Evolutionary conservation across 2,329 filamentous ascomycete genomes (phyloP), one percentile per base, ranked within the genome.

Genomic region (Fusarium sp.): DNA sequence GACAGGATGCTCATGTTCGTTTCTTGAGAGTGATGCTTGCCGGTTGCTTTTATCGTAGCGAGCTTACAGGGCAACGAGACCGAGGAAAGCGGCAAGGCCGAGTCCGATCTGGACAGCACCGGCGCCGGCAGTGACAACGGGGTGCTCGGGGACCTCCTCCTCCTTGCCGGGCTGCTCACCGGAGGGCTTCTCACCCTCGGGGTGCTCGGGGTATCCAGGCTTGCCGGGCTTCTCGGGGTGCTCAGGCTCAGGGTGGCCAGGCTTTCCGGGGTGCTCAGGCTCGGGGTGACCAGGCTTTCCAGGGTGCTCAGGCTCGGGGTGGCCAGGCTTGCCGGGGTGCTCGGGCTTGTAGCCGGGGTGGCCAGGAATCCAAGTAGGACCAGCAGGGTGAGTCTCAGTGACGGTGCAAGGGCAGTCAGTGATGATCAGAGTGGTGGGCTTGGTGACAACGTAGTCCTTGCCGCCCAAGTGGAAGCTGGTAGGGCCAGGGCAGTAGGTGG

Each of bases 361-460:
- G 45, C 57, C 47, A 22, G 48, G 66, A 34, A 70, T 67, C 67
- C 67, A 65, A 46, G 66, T 68, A 55, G 62, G 71, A 46, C 47
- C 49, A 41, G 43, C 80, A 67, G 48, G 27, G 43, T 72, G 62
- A 67, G 77, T 78, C 78, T 80, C 74, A 58, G 74, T 69, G 54
- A 81, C 64, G 46, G 85, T 86, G 81, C 85, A 87, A 62, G 85
- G 84, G 79, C 85, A 87, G 76, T 87, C 80, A 40, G 81, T 83
- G 59, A 90, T 84, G 74, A 85, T 88, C 69, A 89, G 78, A 58
- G 84, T 85, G 72, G 86, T 79, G 65, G 87, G 83, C 76, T 83
- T 81, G 55, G 84, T 85, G 72, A 88, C 83, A 49, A 85, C 84
- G 82, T 86, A 89, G 51, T 81, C 81, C 77, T 84, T 82, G 75